Conservation (phyloP, 768 basidiomycete genomes). For the Chalciporus sphaerocephalus region DNA sequence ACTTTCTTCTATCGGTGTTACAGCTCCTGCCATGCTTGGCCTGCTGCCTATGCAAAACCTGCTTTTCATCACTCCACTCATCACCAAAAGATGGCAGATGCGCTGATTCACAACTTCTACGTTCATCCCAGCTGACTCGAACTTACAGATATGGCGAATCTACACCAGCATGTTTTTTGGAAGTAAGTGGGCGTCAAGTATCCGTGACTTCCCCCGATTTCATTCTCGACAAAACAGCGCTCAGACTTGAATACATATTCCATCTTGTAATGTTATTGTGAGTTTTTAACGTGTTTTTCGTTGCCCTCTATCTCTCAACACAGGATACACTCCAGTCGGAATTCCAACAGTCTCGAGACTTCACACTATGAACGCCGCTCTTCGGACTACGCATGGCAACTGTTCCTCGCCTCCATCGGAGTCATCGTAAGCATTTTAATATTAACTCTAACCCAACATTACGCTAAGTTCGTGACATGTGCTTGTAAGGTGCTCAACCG, state of each 20-base stretch:
- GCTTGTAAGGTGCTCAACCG: conserved; percentile 47
- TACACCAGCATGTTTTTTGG: conserved; percentile 74
- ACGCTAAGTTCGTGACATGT: not conserved
- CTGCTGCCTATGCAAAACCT: conserved; percentile 51
- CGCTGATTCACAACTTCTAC: conserved; percentile 3
- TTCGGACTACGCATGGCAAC: conserved; percentile 76
- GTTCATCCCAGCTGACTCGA: not conserved
- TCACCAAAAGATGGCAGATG: conserved; percentile 54
- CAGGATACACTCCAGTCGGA: conserved; percentile 46
- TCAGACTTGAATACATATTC: conserved; percentile 35
- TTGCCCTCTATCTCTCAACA: not conserved
- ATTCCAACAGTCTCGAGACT: conserved; percentile 59
- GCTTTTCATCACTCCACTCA: conserved; percentile 46
- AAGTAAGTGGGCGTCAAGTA: conserved; percentile 33
- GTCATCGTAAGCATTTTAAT: conserved; percentile 55
- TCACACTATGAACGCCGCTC: conserved; percentile 55
- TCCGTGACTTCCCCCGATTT: not conserved
- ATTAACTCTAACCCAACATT: no score
- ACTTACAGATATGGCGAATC: conserved; percentile 62
- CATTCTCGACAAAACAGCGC: conserved; percentile 17
- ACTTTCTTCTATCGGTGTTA: conserved; percentile 55
- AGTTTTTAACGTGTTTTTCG: conserved; percentile 4
- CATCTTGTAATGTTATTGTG: conserved; percentile 42
- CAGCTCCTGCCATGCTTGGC: conserved; percentile 52
- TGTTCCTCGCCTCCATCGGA: conserved; percentile 46